Percentiles rank a stretch among this genome's conserved stretches.
phyloP scores from a whole-genome alignment of 2,329 filamentous ascomycete genomes.

The Aureobasidium sp. region DNA sequence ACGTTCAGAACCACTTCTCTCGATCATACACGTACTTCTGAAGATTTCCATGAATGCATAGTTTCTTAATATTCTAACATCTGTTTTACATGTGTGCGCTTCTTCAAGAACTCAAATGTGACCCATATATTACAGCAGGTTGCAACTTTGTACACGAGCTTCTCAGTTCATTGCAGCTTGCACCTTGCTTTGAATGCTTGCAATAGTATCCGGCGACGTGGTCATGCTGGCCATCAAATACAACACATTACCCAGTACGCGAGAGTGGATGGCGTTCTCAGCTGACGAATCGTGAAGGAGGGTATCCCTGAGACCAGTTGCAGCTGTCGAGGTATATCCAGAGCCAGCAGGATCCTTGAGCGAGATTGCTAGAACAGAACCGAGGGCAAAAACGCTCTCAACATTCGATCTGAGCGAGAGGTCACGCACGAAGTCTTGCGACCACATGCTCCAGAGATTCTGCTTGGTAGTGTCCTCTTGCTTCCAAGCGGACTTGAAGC shows the following conservation, averaged over 20 bases:
- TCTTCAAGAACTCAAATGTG: no score
- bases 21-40: not conserved
- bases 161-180: slow-evolving; percentile 26
- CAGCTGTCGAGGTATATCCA: slow-evolving; percentile 51
- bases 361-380: slow-evolving; percentile 64
- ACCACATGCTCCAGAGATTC: slow-evolving; percentile 66
- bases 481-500: slow-evolving; percentile 46
- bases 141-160: not conserved
- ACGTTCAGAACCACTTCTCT: no score
- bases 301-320: slow-evolving; percentile 45
- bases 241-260: slow-evolving; percentile 55
- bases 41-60: not conserved
- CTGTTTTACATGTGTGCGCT: not conserved
- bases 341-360: slow-evolving; percentile 44
- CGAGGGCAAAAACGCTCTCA: slow-evolving; percentile 63
- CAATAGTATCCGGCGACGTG: slow-evolving; percentile 37
- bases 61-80: not conserved
- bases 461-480: not conserved
- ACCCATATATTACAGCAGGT: not conserved
- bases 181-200: slow-evolving; percentile 35
- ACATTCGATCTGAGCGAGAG: slow-evolving; percentile 54
- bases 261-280: slow-evolving; percentile 47
- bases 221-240: slow-evolving; percentile 55
- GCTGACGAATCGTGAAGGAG: slow-evolving; percentile 33
- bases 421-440: slow-evolving; percentile 49